Evolutionary conservation across 805 yeast species (phyloP).

Genomic region (Zygosaccharomyces gambellarensis): DNA sequence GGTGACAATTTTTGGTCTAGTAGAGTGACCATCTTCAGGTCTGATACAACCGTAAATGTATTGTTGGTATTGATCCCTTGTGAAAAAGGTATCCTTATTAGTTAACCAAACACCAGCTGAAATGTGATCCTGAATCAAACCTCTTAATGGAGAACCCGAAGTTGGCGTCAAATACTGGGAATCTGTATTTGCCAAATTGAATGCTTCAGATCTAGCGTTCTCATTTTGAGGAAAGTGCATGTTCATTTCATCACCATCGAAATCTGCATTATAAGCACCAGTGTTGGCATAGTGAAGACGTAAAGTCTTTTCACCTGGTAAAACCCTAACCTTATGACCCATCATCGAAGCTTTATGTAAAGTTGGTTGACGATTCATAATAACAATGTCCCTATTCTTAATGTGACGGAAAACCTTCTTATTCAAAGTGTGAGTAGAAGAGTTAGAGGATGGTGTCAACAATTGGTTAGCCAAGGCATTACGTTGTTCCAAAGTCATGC

Average conservation of each 20-base stretch:
- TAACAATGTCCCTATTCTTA: constrained; percentile 87
- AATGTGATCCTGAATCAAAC: constrained; percentile 97
- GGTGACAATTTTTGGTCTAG: constrained; percentile 61
- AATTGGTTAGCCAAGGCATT: constrained; percentile 92
- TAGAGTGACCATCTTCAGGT: constrained; percentile 95
- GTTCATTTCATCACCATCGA: constrained; percentile 99
- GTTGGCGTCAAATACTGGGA: constrained; percentile 97
- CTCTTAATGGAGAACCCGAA: constrained; percentile 97
- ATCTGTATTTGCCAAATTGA: constrained; percentile 92
- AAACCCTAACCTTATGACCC: constrained; percentile 97
- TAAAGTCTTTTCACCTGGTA: constrained; percentile 95
- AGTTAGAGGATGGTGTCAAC: constrained; percentile 71
- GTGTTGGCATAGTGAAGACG: constrained; percentile 98
- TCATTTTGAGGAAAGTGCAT: constrained; percentile 99
- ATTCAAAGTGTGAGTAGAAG: constrained; percentile 59
- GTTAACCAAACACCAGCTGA: constrained; percentile 99
- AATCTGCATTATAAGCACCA: constrained; percentile 98
- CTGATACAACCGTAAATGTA: constrained; percentile 88
- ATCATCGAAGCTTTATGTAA: constrained; percentile 99
- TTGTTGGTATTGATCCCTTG: constrained; percentile 89
- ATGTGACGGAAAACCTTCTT: constrained; percentile 95
- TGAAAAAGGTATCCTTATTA: constrained; percentile 83
- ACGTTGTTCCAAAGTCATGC: constrained; percentile 90
- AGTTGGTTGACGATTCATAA: constrained; percentile 99
- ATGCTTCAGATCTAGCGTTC: constrained; percentile 94